Base-by-base conservation (phyloP, 208 protist species). In the Porcisia hertigi region DNA sequence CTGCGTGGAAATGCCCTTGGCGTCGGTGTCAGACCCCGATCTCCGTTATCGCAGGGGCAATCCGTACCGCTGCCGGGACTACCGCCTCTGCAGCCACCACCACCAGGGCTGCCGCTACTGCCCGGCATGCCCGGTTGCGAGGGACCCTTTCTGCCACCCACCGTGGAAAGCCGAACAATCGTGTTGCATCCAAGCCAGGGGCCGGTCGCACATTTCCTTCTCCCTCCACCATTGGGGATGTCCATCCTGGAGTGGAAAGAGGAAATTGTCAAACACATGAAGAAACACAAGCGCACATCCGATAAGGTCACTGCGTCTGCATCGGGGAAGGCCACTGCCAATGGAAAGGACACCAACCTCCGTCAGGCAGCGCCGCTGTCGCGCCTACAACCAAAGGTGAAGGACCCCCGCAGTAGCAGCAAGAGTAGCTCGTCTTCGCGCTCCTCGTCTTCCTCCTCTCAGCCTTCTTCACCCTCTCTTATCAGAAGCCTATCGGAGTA, bases 121-220 rank as follows among this genome's bases (percentile, higher is more conserved):
- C 86, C 86, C 9, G 86, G 86, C 60, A 89, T 89, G 86, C 86
- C 86, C 0, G 83, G 86, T 41, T 84, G 81, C 63, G 82, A 87
- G 59, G 86, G 86, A 2, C 86, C 86, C 1, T 86, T 89, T 70
- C 69, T 89, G 23, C 80, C 86, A 0, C 72, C 80, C 14, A 55
- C 58, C 11, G 18, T 64, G 25, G 73, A 76, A 18, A 20, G 54
- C 23, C 41, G 49, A 11, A 55, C 49, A 41, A 80, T 83, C 63
- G 70, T 75, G 59, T 49, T 82, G 75, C 78, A 76, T 52, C 75
- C 76, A 16, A 66, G 30, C 62, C 60, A 67, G n/a, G 72, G 73
- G 1, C 72, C 77, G 3, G 53, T 30, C 20, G 25, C 69, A 14
- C 82, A 78, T 65, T 89, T 89, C 54, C 45, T 79, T 20, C 75